Conservation (phyloP, 345 rosid species). For the Anastatica hierochuntica region DNA sequence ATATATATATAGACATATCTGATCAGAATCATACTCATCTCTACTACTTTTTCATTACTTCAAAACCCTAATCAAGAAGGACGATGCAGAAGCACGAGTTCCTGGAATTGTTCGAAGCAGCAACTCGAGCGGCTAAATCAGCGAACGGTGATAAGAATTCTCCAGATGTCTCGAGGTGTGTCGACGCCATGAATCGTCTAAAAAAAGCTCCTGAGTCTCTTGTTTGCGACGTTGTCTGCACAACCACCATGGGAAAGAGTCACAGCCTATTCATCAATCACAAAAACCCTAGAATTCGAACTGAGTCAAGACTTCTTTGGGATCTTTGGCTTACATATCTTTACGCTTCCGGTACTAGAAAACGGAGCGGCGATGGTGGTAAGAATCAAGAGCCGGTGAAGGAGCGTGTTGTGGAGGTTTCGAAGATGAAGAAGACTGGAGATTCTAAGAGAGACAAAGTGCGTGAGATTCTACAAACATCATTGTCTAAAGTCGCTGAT, state of each 20-base stretch:
- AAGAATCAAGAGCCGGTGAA: background rate
- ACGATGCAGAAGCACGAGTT: background rate
- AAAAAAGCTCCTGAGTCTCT: conserved; percentile 4
- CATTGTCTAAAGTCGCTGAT: conserved; percentile 4
- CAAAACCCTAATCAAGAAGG: background rate
- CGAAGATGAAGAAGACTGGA: background rate
- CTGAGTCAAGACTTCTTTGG: background rate
- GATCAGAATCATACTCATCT: too few species aligned
- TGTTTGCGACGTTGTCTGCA: background rate
- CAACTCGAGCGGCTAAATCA: conserved; percentile 8
- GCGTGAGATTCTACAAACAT: conserved; percentile 10
- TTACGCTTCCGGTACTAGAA: conserved; percentile 1
- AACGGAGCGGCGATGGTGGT: background rate
- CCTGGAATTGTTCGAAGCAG: background rate
- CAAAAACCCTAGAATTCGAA: background rate
- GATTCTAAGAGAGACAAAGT: conserved; percentile 14
- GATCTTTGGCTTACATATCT: background rate
- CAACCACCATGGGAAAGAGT: background rate
- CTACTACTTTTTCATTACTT: too few species aligned
- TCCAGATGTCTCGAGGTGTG: background rate
- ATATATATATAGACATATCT: too few species aligned
- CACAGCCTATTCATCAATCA: background rate
- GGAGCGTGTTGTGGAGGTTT: background rate
- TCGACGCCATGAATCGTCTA: background rate
- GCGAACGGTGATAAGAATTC: background rate